A percentile compares a stretch with the other conserved stretches of the same genome.
phyloP scores from a whole-genome alignment of 2,329 filamentous ascomycete species.

The Xylaria polymorpha region DNA sequence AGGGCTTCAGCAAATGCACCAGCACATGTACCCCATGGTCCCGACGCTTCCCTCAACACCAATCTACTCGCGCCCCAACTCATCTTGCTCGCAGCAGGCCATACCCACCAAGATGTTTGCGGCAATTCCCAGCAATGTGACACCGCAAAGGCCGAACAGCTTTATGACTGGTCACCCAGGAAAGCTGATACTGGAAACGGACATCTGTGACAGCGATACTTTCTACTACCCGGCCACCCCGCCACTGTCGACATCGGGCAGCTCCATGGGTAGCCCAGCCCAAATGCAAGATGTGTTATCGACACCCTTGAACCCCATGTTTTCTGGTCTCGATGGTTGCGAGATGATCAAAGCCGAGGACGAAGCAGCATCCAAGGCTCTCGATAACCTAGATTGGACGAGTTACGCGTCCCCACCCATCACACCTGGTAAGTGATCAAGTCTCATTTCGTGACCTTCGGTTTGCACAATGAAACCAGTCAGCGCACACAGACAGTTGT shows the following conservation, averaged over 20 bases:
- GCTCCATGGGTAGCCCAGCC: conserved; percentile 86
- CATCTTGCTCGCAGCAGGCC: conserved; percentile 70
- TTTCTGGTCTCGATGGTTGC: conserved; percentile 76
- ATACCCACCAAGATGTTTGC: conserved; percentile 64
- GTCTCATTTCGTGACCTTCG: conserved; percentile 19
- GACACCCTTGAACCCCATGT: conserved; percentile 84
- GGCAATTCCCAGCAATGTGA: conserved; percentile 72
- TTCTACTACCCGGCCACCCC: conserved; percentile 87
- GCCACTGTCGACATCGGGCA: conserved; percentile 85
- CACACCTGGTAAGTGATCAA: conserved; percentile 81
- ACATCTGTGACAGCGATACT: conserved; percentile 70
- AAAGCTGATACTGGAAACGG: conserved; percentile 78
- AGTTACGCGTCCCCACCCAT: conserved; percentile 83
- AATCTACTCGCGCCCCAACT: conserved; percentile 73
- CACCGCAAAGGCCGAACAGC: conserved; percentile 83
- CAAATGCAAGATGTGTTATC: conserved; percentile 76
- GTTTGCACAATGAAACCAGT: neutral
- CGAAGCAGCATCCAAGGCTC: conserved; percentile 76
- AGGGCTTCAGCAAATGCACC: conserved; percentile 63
- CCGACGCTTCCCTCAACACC: conserved; percentile 71
- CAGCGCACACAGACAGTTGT: neutral
- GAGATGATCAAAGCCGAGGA: conserved; percentile 77
- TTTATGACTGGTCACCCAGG: conserved; percentile 45
- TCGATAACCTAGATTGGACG: conserved; percentile 80
- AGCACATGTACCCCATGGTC: conserved; percentile 65